A percentile compares a stretch with the other conserved stretches of the same genome.
phyloP scores from a whole-genome alignment of 2,329 filamentous ascomycete genomes.

The Trichoderma gracile region DNA sequence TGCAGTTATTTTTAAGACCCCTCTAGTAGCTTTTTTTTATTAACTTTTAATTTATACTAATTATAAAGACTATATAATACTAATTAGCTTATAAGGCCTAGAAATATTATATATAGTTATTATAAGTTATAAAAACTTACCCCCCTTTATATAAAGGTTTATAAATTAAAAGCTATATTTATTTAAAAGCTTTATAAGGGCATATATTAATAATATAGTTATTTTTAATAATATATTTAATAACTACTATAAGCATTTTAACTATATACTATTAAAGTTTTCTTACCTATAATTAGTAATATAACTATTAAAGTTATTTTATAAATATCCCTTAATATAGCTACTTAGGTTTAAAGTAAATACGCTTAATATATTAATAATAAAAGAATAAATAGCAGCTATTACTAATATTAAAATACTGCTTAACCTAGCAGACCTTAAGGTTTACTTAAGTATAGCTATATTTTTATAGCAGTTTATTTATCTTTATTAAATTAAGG shows the following conservation, averaged over 20 bases:
- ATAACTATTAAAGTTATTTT: neutral
- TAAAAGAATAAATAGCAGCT: neutral
- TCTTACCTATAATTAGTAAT: too few species aligned
- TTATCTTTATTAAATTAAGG: neutral
- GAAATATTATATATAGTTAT: too few species aligned
- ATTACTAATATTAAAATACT: neutral
- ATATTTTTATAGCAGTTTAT: neutral
- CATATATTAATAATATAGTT: neutral
- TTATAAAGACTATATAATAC: too few species aligned
- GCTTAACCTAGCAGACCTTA: neutral
- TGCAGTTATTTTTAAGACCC: too few species aligned
- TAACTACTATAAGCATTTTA: neutral
- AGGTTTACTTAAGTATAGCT: neutral
- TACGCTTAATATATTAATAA: neutral
- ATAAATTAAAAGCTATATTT: too few species aligned
- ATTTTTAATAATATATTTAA: neutral
- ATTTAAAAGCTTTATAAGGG: too few species aligned
- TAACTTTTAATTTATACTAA: too few species aligned
- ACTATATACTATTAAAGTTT: too few species aligned
- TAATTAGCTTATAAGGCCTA: too few species aligned
- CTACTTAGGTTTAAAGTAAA: neutral
- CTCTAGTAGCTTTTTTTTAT: too few species aligned
- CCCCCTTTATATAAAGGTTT: too few species aligned
- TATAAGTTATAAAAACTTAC: too few species aligned
- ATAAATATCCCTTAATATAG: neutral